phyloP scores from a whole-genome alignment of 495 filamentous ascomycete genomes.

The Neurospora africana region DNA sequence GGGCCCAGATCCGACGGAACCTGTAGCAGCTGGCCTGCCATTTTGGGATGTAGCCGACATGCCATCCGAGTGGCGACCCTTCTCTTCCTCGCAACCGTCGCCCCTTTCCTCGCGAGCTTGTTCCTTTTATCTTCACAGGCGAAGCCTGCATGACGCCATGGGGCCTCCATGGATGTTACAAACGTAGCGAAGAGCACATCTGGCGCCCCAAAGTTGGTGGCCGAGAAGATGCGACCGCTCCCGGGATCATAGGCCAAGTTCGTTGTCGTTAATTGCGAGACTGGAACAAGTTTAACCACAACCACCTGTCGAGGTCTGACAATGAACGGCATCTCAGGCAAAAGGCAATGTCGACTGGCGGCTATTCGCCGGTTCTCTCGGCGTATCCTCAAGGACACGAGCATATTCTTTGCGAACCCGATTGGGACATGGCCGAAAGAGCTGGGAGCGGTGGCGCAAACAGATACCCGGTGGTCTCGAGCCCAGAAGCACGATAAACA shows the following conservation, averaged over 20 bases:
- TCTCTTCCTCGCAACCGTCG: background rate
- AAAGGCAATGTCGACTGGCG: background rate
- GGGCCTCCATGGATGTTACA: background rate
- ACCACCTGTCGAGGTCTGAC: background rate
- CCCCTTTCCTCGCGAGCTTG: background rate
- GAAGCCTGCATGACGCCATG: background rate
- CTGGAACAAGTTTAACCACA: background rate
- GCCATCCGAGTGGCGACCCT: background rate
- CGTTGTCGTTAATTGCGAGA: background rate
- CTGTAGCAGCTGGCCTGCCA: background rate
- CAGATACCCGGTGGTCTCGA: background rate
- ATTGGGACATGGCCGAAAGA: background rate
- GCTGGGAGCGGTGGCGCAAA: background rate
- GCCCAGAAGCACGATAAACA: background rate
- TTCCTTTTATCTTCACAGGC: background rate
- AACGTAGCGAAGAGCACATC: background rate
- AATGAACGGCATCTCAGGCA: background rate
- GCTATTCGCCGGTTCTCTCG: background rate
- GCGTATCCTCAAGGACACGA: background rate
- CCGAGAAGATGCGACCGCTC: background rate
- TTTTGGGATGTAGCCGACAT: background rate
- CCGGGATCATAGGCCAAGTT: background rate
- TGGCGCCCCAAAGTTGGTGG: background rate
- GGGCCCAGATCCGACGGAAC: background rate
- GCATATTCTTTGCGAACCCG: background rate